Evolutionary conservation across 371 early-diverging fungal species (phyloP).

Genomic region (Vairimorpha necatrix): DNA sequence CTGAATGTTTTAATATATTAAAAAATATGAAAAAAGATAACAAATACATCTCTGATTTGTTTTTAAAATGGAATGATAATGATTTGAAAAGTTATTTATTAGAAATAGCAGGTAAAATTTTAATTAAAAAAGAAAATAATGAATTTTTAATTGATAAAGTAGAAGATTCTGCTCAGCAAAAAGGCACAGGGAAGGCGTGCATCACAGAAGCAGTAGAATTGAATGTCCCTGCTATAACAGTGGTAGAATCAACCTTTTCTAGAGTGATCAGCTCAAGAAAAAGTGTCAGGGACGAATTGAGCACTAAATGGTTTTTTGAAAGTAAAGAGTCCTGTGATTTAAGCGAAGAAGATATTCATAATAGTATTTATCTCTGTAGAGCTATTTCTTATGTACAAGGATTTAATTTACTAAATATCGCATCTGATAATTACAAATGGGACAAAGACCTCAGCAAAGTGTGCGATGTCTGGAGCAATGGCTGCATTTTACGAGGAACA

Average conservation of each 20-base stretch:
- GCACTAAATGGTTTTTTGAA: constrained; percentile 66
- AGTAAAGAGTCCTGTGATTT: constrained; percentile 64
- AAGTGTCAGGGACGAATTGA: constrained; percentile 80
- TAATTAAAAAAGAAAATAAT: constrained; percentile 74
- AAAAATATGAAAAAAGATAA: constrained; percentile 72
- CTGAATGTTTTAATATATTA: constrained; percentile 86
- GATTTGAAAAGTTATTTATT: constrained; percentile 84
- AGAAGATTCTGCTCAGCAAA: constrained; percentile 85
- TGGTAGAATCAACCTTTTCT: constrained; percentile 91
- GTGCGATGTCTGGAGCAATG: constrained; percentile 95
- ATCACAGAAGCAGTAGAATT: constrained; percentile 82
- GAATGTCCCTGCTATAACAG: constrained; percentile 83
- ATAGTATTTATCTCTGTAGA: constrained; percentile 88
- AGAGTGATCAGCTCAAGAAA: constrained; percentile 87
- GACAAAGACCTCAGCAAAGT: constrained; percentile 85
- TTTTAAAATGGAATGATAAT: constrained; percentile 85
- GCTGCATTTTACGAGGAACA: constrained; percentile 83
- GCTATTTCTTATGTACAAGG: constrained; percentile 95
- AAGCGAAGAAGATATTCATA: constrained; percentile 69
- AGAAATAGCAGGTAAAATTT: constrained; percentile 83
- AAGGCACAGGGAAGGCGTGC: constrained; percentile 98
- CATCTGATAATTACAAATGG: constrained; percentile 82
- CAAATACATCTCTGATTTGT: constrained; percentile 78
- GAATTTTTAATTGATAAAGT: constrained; percentile 85
- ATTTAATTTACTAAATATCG: constrained; percentile 91